Evolutionary conservation across 257 asterid species (phyloP).

Genomic region (Nicotiana otophora): DNA sequence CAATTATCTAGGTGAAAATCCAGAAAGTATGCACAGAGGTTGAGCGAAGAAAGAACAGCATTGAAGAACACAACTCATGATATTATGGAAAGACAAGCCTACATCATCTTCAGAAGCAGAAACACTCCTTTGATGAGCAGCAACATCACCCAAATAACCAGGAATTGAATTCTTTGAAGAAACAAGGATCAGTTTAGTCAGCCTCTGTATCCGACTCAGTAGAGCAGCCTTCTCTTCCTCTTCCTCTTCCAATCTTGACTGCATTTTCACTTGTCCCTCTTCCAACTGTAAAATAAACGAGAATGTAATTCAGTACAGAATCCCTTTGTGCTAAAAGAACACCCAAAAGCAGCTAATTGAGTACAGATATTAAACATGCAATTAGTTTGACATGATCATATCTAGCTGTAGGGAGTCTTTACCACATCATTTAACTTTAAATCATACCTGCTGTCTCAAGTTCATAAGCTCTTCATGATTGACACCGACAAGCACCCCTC

Average conservation of each 20-base stretch:
- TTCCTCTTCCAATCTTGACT: slow-evolving; percentile 96
- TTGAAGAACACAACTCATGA: slow-evolving; percentile 1
- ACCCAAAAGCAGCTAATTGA: background rate
- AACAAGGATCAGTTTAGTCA: slow-evolving; percentile 92
- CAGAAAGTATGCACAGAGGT: background rate
- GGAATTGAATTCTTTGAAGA: slow-evolving; percentile 85
- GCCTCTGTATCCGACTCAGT: slow-evolving; percentile 98
- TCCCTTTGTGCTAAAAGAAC: background rate
- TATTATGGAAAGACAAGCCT: slow-evolving; percentile 26
- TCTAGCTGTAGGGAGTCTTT: background rate
- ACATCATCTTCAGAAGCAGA: slow-evolving; percentile 81
- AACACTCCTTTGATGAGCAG: slow-evolving; percentile 57
- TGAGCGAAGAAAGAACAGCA: background rate
- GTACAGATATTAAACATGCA: background rate
- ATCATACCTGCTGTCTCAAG: slow-evolving; percentile 72
- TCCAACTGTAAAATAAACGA: slow-evolving; percentile 52
- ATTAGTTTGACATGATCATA: background rate
- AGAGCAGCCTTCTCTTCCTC: slow-evolving; percentile 97
- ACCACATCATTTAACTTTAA: background rate
- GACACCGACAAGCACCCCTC: slow-evolving; percentile 75
- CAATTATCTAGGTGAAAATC: slow-evolving; percentile 7
- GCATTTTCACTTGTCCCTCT: slow-evolving; percentile 99
- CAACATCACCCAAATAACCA: slow-evolving; percentile 47
- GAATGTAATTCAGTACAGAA: background rate
- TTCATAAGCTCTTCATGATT: slow-evolving; percentile 81